A percentile compares a stretch with the other conserved stretches of the same genome.
These are phyloP conservation scores for Ustilago hordei DNA, from an alignment of 1,284 basidiomycete genomes.

Conservation along the genomic window DNA sequence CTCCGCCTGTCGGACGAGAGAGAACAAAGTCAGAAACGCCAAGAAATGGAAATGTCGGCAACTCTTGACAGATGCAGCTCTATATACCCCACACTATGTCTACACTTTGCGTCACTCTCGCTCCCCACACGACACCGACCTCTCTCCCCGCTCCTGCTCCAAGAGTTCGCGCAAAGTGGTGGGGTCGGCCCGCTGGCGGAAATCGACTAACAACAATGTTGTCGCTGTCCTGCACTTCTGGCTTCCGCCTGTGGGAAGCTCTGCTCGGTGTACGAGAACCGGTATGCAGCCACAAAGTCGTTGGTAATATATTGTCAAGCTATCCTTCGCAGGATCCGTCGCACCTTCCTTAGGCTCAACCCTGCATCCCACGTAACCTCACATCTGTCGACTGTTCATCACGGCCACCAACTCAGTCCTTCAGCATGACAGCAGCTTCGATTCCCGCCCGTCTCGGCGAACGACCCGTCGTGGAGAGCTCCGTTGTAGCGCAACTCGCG, in stretches of 20 bases:
- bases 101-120: constrained; percentile 1
- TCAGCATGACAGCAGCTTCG: constrained; percentile 21
- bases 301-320: no score
- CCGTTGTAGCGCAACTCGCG: constrained; percentile 25
- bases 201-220: background rate
- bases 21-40: background rate
- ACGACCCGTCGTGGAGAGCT: constrained; percentile 41
- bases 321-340: no score
- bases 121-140: constrained; percentile 16
- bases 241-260: background rate
- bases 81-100: constrained; percentile 38
- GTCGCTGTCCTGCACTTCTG: background rate
- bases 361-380: background rate
- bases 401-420: background rate
- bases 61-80: constrained; percentile 28
- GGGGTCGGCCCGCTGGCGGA: background rate
- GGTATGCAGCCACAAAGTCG: background rate
- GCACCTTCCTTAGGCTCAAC: constrained; percentile 15
- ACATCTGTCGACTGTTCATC: constrained; percentile 14
- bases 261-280: background rate
- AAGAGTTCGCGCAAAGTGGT: background rate
- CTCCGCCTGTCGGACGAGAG: constrained; percentile 30
- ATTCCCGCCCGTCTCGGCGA: constrained; percentile 11
- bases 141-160: background rate
- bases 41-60: constrained; percentile 41